phyloP scores from a whole-genome alignment of 75 land plant species.

The Pinus albicaulis region DNA sequence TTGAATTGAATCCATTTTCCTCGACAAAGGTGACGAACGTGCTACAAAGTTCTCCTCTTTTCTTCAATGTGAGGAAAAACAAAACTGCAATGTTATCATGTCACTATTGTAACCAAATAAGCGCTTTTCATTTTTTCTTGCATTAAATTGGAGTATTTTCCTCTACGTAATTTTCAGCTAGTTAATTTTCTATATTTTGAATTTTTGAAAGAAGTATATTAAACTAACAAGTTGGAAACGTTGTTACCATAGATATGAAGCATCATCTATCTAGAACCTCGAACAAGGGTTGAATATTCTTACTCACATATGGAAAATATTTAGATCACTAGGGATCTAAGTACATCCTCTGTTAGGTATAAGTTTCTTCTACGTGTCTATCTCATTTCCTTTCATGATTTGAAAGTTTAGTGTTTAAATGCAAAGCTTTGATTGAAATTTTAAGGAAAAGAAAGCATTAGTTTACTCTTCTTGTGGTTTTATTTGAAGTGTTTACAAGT shows the following conservation, averaged over 20 bases:
- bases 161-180: neutral
- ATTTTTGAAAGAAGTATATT: neutral
- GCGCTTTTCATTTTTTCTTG: neutral
- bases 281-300: slow-evolving; percentile 83
- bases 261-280: slow-evolving; percentile 86
- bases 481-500: too few species aligned
- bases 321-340: slow-evolving; percentile 67
- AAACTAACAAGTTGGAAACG: too few species aligned
- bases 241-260: slow-evolving; percentile 53
- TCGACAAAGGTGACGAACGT: slow-evolving; percentile 70
- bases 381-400: too few species aligned
- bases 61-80: too few species aligned
- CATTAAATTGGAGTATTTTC: neutral
- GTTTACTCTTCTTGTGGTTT: too few species aligned
- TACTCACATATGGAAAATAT: slow-evolving; percentile 48
- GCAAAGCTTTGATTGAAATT: too few species aligned
- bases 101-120: neutral
- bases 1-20: slow-evolving; percentile 73
- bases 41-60: too few species aligned
- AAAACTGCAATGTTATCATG: too few species aligned
- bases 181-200: neutral
- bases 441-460: too few species aligned
- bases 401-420: too few species aligned
- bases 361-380: slow-evolving; percentile 64
- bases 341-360: slow-evolving; percentile 74